Evolutionary conservation across 2,329 filamentous ascomycete genomes (phyloP), one percentile per base, ranked within the genome.

Genomic region (Neopestalotiopsis sp.): DNA sequence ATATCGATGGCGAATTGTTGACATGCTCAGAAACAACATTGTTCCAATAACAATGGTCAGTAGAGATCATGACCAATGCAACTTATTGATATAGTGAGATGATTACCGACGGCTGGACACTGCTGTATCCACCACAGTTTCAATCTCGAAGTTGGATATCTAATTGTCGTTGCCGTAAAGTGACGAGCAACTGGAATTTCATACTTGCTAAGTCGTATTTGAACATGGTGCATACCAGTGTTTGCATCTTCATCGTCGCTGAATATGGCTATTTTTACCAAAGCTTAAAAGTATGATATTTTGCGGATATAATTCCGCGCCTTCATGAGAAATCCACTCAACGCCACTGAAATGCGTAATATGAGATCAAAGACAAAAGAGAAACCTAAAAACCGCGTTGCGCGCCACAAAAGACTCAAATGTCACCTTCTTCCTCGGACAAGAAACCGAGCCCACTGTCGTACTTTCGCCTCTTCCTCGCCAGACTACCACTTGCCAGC

Each of bases 361-460:
- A 30, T 32, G 24, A 5, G 3, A 14, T 2, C 10, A 30, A 32
- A 59, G 13, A 59, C 24, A 32, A 59, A 59, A 28, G 20, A 56
- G 17, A 59, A 59, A 24, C 24, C 57, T 17, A n/a, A 1, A 34
- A 49, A 28, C 24, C 24, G 24, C 24, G 40, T 30, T 12, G 7
- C n/a, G 28, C 59, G 9, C 30, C 30, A 20, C 4, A 42, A 12
- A 20, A 13, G 5, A 32, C 40, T 53, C 45, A 69, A 30, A 61
- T n/a, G 30, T 68, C 69, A 9, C 74, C 76, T 67, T 85, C 84
- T 45, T 88, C 86, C 73, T 89, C 87, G 34, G 87, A 86, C 75
- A 89, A 71, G 30, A 90, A 79, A 0, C 86, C 87, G 64, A 90
- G 73, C 0, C 87, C 88, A 67, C 86, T 88, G 75, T 90, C 88